Conservation (phyloP, 441 rosid genomes). For the Brassica hybrid region DNA sequence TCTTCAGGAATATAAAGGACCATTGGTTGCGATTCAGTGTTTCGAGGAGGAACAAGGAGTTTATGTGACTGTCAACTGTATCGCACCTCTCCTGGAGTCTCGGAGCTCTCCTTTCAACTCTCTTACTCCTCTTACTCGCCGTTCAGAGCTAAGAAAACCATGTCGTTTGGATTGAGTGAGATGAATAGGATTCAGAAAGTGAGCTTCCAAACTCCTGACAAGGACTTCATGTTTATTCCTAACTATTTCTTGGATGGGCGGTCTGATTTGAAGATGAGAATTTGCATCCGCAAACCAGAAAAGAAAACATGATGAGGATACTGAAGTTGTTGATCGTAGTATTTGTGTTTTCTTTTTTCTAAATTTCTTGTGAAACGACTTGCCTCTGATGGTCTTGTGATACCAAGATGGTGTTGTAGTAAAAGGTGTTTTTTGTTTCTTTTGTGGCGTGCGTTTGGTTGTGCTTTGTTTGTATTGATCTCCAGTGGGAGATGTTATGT, state of each 20-base stretch:
- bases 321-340: neutral
- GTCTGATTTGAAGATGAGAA: neutral
- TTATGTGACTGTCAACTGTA: neutral
- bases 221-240: conserved; percentile 5
- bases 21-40: conserved; percentile 13
- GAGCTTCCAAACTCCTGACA: conserved; percentile 13
- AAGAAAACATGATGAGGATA: neutral
- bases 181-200: conserved; percentile 23
- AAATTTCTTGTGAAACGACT: neutral
- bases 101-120: neutral
- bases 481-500: too few species aligned
- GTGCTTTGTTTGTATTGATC: too few species aligned
- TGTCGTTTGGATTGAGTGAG: neutral
- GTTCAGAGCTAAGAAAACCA: too few species aligned
- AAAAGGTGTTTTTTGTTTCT: too few species aligned
- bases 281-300: neutral
- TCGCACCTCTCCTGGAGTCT: conserved; percentile 21
- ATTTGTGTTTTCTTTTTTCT: neutral
- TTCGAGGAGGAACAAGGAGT: neutral
- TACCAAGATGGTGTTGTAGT: too few species aligned
- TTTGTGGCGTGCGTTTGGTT: too few species aligned
- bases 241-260: neutral
- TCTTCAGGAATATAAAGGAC: neutral
- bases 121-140: neutral
- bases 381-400: too few species aligned